Conservation (phyloP, 208 protist species). For the Acanthamoeba culbertsoni region DNA sequence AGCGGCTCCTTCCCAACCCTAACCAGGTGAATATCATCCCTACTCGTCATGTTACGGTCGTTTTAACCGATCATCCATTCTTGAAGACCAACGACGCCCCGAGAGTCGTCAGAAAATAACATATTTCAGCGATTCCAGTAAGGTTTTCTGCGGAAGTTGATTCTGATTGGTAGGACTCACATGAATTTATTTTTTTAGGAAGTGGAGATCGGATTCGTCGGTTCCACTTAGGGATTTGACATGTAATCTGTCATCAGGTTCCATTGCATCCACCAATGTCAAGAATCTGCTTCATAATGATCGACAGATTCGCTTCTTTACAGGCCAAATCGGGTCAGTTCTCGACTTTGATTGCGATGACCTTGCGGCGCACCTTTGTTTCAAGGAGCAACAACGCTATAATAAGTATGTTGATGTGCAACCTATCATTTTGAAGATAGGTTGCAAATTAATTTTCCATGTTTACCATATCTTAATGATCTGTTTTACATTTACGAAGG, state of each 20-base stretch:
- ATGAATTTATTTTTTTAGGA: neutral
- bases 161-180: neutral
- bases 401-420: neutral
- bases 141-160: no score
- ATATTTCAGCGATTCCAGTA: constrained; percentile 8
- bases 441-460: neutral
- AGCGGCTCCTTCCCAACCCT: neutral
- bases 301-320: neutral
- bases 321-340: constrained; percentile 46
- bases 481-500: no score
- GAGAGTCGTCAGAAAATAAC: neutral
- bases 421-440: neutral
- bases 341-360: constrained; percentile 23
- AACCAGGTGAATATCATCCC: neutral
- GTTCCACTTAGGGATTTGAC: constrained; percentile 10
- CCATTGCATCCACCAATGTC: neutral
- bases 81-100: neutral
- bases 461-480: no score
- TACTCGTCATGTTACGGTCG: neutral
- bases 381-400: constrained; percentile 11
- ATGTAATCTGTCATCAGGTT: constrained; percentile 24
- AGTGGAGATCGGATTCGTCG: neutral
- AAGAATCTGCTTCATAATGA: neutral
- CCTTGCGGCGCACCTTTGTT: neutral
- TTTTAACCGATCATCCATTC: neutral